Evolutionary conservation across 2,329 filamentous ascomycete genomes (phyloP).

Genomic region (Apiospora rasikravindrae): DNA sequence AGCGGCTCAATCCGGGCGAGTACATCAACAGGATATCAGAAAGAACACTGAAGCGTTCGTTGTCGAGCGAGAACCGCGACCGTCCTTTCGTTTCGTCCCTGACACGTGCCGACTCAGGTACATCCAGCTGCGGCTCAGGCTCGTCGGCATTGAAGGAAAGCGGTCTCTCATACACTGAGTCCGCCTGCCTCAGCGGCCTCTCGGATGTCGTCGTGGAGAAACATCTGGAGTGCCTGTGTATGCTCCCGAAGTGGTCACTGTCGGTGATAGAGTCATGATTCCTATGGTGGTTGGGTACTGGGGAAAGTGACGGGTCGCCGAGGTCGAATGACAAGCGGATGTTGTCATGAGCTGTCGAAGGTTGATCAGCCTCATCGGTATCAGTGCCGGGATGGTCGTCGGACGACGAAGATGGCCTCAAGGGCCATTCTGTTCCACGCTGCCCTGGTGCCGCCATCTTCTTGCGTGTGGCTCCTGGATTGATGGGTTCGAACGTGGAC

Average conservation of each 20-base stretch:
- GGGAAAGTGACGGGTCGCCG: not conserved
- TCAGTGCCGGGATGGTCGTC: not conserved
- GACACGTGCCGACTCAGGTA: not conserved
- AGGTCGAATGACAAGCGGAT: not conserved
- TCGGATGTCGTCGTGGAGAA: not conserved
- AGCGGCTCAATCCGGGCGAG: slow-evolving; percentile 2
- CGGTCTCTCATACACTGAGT: not conserved
- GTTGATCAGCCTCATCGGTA: not conserved
- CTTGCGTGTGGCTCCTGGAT: not conserved
- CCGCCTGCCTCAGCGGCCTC: slow-evolving; percentile 7
- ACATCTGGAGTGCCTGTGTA: not conserved
- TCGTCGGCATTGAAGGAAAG: not conserved
- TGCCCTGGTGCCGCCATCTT: not conserved
- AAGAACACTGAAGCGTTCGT: slow-evolving; percentile 11
- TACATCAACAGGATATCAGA: slow-evolving; percentile 18
- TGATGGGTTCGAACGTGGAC: slow-evolving; percentile 12
- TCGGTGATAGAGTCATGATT: not conserved
- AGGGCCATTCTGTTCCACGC: not conserved
- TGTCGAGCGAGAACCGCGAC: slow-evolving; percentile 1
- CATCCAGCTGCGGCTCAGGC: slow-evolving; percentile 2
- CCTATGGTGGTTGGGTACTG: not conserved
- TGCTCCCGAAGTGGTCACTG: slow-evolving; percentile 1
- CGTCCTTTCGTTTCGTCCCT: not conserved
- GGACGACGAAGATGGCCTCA: not conserved
- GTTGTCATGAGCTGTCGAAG: not conserved